Base-by-base conservation (phyloP, 805 yeast genomes). In the Diddensiella santjacobensis region DNA sequence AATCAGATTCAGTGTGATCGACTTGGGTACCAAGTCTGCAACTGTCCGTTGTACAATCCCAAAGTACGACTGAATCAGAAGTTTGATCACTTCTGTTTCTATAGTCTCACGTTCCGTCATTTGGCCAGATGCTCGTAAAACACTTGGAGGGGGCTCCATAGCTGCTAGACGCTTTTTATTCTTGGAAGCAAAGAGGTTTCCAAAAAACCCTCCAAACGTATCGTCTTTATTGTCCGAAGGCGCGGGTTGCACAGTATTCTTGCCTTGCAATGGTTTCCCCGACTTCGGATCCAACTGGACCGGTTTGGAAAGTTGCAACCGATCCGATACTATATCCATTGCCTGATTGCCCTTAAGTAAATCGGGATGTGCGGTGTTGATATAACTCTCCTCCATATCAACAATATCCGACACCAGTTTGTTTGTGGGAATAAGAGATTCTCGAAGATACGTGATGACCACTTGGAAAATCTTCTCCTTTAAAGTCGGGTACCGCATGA, bases 311-410 rank as follows among this genome's bases (percentile, higher is more conserved):
- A 84, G 83, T 61, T 79, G 90, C 68, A 88, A 69, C 64, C 80
- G 84, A 54, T 91, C 96, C 65, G 87, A 81, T 23, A 91, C 96
- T 66, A 89, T 83, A 2, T 87, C 81, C 85, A 93, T 83, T 2
- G 99, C 99, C 63, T 87, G 95, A 20, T 93, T 81, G 44, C 99
- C 98, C 67, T 87, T 89, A 61, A 93, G 75, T 61, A 93, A 78
- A 65, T 93, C 98, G 3, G 98, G 97, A 65, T 93, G 99, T 1
- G 96, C 97, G 3, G 98, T 93, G 70, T 93, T 93, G 60, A 93
- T 89, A 68, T 93, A 93, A 10, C 95, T 84, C 61, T 87, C 88
- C 68, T 93, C 99, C 49, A 95, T 73, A 48, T 71, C 72, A 54
- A 93, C 90, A 44, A 93, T 74, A 66, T 93, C 96, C 40, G 76